Evolutionary conservation across 768 basidiomycete genomes (phyloP).

Genomic region (Naganishia vishniacii): DNA sequence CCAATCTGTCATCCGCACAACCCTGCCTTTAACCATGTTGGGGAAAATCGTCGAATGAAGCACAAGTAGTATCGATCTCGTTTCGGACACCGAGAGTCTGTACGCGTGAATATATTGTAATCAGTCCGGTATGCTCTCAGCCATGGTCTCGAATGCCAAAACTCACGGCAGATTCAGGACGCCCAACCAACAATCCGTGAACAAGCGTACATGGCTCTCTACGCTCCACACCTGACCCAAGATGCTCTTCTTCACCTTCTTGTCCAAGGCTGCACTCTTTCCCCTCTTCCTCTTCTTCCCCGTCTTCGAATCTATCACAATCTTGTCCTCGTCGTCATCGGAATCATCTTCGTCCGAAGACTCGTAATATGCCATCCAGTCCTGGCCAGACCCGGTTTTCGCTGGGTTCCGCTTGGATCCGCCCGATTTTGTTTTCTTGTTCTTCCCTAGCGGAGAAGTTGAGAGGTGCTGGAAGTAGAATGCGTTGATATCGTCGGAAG

Average conservation of each 20-base stretch:
- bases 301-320: conserved; percentile 24
- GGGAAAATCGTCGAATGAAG: conserved; percentile 39
- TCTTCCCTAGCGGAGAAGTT: conserved; percentile 26
- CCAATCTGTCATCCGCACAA: conserved; percentile 47
- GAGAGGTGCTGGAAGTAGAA: conserved; percentile 41
- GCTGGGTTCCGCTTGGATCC: conserved; percentile 22
- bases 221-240: conserved; percentile 28
- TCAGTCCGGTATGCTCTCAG: too few species aligned
- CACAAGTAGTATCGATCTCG: conserved; percentile 44
- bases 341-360: conserved; percentile 30
- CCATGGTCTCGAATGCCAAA: too few species aligned
- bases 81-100: conserved; percentile 31
- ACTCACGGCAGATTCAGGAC: conserved; percentile 29
- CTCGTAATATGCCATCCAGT: conserved; percentile 47
- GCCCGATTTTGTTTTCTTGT: conserved; percentile 22
- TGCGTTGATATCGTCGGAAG: conserved; percentile 42
- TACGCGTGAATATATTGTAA: too few species aligned
- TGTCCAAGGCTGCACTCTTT: conserved; percentile 9
- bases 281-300: conserved; percentile 24
- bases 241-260: conserved; percentile 27
- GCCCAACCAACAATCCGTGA: conserved; percentile 29
- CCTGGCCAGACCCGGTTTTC: conserved; percentile 19
- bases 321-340: conserved; percentile 21
- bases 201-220: conserved; percentile 27
- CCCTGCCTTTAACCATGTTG: conserved; percentile 29